phyloP scores from a whole-genome alignment of 352 stramenopile species.

The Globisporangium okanoganense region DNA sequence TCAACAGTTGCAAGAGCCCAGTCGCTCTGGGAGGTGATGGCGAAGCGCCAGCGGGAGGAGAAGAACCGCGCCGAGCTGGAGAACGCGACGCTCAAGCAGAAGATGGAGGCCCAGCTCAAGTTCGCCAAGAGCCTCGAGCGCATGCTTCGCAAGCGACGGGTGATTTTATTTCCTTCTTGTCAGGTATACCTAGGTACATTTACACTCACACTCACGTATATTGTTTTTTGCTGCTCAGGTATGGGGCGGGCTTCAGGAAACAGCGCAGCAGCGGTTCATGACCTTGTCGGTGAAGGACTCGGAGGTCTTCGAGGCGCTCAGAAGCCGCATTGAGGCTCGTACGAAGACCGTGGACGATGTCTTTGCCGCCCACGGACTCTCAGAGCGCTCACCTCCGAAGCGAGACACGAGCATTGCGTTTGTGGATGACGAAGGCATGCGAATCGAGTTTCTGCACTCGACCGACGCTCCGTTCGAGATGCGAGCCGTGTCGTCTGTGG shows the following conservation, averaged over 20 bases:
- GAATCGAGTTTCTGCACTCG: slow-evolving; percentile 8
- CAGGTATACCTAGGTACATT: not conserved
- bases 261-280: slow-evolving; percentile 1
- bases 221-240: not conserved
- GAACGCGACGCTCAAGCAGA: slow-evolving; percentile 2
- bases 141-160: slow-evolving; percentile 10
- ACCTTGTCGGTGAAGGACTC: slow-evolving; percentile 1
- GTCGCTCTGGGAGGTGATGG: slow-evolving; percentile 3
- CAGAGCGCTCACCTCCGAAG: not conserved
- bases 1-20: not conserved
- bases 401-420: not conserved
- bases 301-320: slow-evolving; percentile 2
- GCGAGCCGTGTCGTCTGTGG: not conserved
- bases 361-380: not conserved
- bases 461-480: not conserved
- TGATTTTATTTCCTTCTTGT: not conserved
- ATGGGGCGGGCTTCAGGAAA: slow-evolving; percentile 1
- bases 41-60: slow-evolving; percentile 10
- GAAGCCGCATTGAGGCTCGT: not conserved
- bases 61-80: slow-evolving; percentile 9
- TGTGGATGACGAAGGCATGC: not conserved
- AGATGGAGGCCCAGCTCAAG: slow-evolving; percentile 11
- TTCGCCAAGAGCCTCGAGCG: slow-evolving; percentile 11
- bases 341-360: not conserved
- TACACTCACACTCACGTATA: too few species aligned